Percentiles rank a stretch among this genome's conserved stretches.
Conservation (phyloP, 2,329 filamentous ascomycete genomes). For the Talaromyces islandicus region DNA sequence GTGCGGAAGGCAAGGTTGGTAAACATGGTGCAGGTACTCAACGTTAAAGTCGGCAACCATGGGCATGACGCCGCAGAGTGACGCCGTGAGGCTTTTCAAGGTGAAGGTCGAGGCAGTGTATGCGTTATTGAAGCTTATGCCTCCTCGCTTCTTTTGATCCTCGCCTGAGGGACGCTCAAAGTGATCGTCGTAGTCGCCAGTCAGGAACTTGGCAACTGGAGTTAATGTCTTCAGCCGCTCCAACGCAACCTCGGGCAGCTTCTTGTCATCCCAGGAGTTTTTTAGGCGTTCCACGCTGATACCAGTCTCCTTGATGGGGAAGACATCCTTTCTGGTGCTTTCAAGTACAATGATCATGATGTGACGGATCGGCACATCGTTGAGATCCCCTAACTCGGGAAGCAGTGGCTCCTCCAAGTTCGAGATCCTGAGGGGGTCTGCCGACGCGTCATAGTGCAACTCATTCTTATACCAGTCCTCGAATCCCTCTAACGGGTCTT, state of each 20-base stretch:
- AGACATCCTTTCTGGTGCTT: conserved; percentile 42
- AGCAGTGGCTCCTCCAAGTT: conserved; percentile 31
- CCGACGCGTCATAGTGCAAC: conserved; percentile 28
- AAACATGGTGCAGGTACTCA: conserved; percentile 38
- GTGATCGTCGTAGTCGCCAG: conserved; percentile 20
- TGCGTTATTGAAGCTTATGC: conserved; percentile 37
- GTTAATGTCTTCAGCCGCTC: conserved; percentile 23
- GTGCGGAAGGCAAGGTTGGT: conserved; percentile 42
- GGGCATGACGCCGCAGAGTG: conserved; percentile 39
- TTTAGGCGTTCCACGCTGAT: conserved; percentile 28
- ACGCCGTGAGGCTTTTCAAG: conserved; percentile 38
- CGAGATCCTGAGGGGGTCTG: conserved; percentile 38
- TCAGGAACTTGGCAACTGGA: conserved; percentile 23
- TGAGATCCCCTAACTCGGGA: conserved; percentile 10
- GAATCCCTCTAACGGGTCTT: conserved; percentile 18
- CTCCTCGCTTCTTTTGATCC: conserved; percentile 26
- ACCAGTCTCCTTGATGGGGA: conserved; percentile 39
- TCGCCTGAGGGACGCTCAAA: conserved; percentile 6
- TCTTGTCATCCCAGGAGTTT: conserved; percentile 28
- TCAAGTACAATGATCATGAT: conserved; percentile 42
- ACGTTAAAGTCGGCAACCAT: conserved; percentile 39
- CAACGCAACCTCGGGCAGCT: conserved; percentile 27
- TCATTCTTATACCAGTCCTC: conserved; percentile 18
- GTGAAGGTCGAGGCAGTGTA: conserved; percentile 41
- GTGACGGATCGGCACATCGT: conserved; percentile 35